Evolutionary conservation across 2,329 filamentous ascomycete species (phyloP).

Genomic region (Orbilia brochopaga): DNA sequence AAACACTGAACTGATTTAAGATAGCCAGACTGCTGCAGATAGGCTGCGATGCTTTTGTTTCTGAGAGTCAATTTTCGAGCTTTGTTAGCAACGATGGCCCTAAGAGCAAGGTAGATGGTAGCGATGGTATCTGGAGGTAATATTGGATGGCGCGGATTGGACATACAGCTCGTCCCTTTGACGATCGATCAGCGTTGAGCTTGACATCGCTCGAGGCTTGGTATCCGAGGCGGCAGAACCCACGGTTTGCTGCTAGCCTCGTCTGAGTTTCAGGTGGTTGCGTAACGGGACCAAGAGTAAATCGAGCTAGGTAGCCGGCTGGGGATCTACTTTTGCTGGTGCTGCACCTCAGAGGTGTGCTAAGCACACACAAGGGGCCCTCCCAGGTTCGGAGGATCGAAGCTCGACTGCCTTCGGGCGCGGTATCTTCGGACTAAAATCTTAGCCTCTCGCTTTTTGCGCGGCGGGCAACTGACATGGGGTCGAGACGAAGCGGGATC

Average conservation of each 20-base stretch:
- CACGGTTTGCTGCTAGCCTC: background rate
- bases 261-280: background rate
- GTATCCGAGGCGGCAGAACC: background rate
- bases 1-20: constrained; percentile 67
- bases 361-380: background rate
- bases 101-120: background rate
- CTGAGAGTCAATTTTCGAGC: constrained; percentile 62
- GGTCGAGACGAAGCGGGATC: background rate
- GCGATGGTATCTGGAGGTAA: background rate
- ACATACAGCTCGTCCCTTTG: constrained; percentile 50
- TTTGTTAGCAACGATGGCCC: background rate
- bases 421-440: background rate
- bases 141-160: background rate
- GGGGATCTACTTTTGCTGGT: background rate
- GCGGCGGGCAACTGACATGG: background rate
- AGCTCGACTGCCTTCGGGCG: background rate
- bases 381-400: background rate
- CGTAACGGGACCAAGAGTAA: background rate
- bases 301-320: background rate
- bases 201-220: constrained; percentile 29
- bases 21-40: constrained; percentile 76
- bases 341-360: background rate
- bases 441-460: background rate
- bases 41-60: constrained; percentile 92
- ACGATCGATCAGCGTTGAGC: constrained; percentile 43